Evolutionary conservation across 2,329 filamentous ascomycete genomes (phyloP), one percentile per base, ranked within the genome.

Genomic region (Ascocoryne sarcoides): DNA sequence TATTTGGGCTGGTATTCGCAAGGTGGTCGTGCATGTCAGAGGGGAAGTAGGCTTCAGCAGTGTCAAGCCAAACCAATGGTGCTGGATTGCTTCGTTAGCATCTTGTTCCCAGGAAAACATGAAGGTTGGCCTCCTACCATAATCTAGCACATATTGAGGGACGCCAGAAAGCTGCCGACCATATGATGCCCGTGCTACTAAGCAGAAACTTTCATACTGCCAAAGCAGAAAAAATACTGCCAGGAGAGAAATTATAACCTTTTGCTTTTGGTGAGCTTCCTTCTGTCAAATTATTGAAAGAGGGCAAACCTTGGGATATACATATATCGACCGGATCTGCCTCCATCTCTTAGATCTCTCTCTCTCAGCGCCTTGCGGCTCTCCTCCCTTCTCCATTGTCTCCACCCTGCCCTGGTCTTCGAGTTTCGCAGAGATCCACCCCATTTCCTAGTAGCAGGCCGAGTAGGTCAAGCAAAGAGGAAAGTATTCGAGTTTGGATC

Each of bases 61-160:
- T 64, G 46, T 72, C 63, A 7, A 73, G 62, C 62, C 67, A 73
- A 23, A 72, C 62, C 3, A 73, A 45, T 5, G 71, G 71, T 23
- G 70, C 71, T 73, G 36, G 8, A 23, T n/a, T 31, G 20, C 10
- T n/a, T 29, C 7, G 21, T 44, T 29, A 48, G 37, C 29, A 32
- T n/a, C 5, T 26, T 14, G 10, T 21, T 17, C 8, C 23, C 10
- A 35, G 14, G 10, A 20, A n/a, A n/a, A 14, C 15, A 18, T 26
- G 16, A 26, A 33, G 34, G n/a, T n/a, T n/a, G n/a, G n/a, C n/a
- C n/a, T 39, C 52, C 43, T 54, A 69, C 67, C 67, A 52, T 69
- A 69, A 36, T 66, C 62, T 10, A 66, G 46, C 15, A 67, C 64
- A 57, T 63, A 70, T 26, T 56, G 53, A 3, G 66, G 66, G 9